Evolutionary conservation across 371 early-diverging fungal genomes (phyloP).

Genomic region (Apophysomyces ossiformis): DNA sequence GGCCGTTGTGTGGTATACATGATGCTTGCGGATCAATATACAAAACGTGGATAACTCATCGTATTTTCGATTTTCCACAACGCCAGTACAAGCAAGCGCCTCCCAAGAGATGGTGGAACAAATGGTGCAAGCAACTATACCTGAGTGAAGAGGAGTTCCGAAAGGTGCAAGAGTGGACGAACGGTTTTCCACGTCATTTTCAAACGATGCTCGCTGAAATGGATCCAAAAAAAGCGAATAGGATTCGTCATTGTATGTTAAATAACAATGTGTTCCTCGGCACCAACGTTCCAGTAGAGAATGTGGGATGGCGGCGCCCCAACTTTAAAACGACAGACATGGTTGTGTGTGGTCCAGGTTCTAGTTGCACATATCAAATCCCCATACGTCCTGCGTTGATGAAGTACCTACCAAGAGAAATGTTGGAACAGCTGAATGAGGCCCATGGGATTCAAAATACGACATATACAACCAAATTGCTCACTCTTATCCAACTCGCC

Average conservation of each 20-base stretch:
- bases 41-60: background rate
- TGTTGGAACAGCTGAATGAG: background rate
- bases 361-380: background rate
- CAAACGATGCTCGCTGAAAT: background rate
- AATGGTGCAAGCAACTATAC: background rate
- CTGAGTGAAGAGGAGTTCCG: background rate
- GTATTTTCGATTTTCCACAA: background rate
- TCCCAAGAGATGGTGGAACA: background rate
- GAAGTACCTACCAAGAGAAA: background rate
- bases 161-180: background rate
- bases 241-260: conserved; percentile 1
- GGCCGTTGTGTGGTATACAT: background rate
- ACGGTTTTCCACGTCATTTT: background rate
- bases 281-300: background rate
- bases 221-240: background rate
- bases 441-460: background rate
- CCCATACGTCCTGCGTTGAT: background rate
- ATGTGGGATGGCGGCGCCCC: background rate
- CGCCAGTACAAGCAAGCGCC: background rate
- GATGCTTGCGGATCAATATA: conserved; percentile 4
- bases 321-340: conserved; percentile 9
- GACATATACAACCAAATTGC: background rate
- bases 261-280: conserved; percentile 1
- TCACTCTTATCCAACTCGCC: background rate
- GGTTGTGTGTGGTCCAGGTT: conserved; percentile 2